Evolutionary conservation across 2,329 filamentous ascomycete species (phyloP).

Genomic region (Penicillium sp.): DNA sequence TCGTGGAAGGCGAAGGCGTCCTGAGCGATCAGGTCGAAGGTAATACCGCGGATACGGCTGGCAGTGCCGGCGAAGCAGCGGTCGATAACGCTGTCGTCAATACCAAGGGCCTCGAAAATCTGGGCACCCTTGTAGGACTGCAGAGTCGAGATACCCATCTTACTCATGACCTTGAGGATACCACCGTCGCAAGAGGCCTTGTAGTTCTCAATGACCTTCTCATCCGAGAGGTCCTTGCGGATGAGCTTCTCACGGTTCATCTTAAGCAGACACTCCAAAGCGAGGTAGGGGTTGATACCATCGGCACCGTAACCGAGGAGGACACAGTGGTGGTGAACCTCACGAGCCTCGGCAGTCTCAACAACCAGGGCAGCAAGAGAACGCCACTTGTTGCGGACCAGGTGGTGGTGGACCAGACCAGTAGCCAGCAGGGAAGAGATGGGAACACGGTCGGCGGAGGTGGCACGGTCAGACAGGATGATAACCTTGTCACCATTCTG

Average conservation of each 20-base stretch:
- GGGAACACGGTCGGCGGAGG: slow-evolving; percentile 76
- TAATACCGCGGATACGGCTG: slow-evolving; percentile 90
- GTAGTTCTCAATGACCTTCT: slow-evolving; percentile 89
- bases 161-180: slow-evolving; percentile 98
- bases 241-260: slow-evolving; percentile 91
- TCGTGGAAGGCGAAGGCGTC: slow-evolving; percentile 95
- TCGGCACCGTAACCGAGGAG: slow-evolving; percentile 93
- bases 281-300: slow-evolving; percentile 90
- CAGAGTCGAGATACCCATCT: slow-evolving; percentile 98
- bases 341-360: slow-evolving; percentile 92
- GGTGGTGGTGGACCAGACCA: slow-evolving; percentile 91
- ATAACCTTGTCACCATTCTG: slow-evolving; percentile 82
- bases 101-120: slow-evolving; percentile 93
- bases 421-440: slow-evolving; percentile 86
- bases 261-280: slow-evolving; percentile 96
- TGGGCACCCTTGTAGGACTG: slow-evolving; percentile 97
- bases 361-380: slow-evolving; percentile 83
- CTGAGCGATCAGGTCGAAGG: slow-evolving; percentile 89
- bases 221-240: slow-evolving; percentile 80
- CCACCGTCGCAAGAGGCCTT: slow-evolving; percentile 95
- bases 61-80: slow-evolving; percentile 94
- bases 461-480: slow-evolving; percentile 85
- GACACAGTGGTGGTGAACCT: slow-evolving; percentile 99
- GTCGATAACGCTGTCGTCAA: slow-evolving; percentile 89
- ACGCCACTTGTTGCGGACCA: slow-evolving; percentile 94